Conservation (phyloP, 495 filamentous ascomycete genomes). For the Pyrenopolyporus hunteri region DNA sequence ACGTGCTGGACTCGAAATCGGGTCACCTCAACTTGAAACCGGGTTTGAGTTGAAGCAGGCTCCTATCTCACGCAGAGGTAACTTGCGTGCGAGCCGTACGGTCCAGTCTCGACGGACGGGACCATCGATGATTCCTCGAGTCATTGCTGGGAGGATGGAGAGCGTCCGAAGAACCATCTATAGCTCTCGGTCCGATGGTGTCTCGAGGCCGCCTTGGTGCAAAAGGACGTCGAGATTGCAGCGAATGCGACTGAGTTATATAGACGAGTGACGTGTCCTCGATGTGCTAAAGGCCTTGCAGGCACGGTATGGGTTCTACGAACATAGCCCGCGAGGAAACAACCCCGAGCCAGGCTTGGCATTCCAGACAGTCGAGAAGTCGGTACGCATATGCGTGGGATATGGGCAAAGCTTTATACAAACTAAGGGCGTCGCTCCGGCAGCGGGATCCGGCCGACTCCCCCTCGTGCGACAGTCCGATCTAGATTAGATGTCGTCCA, state of each 20-base stretch:
- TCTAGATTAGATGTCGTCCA: conserved; percentile 26
- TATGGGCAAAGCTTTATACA: conserved; percentile 10
- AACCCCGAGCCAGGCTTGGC: background rate
- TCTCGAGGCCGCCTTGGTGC: background rate
- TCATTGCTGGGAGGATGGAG: background rate
- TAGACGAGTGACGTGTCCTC: background rate
- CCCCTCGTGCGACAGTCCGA: conserved; percentile 30
- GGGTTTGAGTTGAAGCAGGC: conserved; percentile 1
- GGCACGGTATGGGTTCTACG: background rate
- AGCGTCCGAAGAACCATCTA: background rate
- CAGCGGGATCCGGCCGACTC: background rate
- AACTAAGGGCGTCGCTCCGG: background rate
- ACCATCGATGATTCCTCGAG: background rate
- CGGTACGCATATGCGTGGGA: background rate
- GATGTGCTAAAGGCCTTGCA: background rate
- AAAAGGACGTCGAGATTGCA: background rate
- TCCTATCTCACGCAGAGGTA: background rate
- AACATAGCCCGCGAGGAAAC: background rate
- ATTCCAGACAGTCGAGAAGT: background rate
- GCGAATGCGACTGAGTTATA: background rate
- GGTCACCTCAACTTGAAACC: conserved; percentile 4
- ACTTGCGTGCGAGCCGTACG: background rate
- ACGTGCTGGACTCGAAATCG: conserved; percentile 1
- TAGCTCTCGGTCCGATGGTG: background rate
- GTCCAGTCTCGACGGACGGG: background rate